A percentile compares a stretch with the other conserved stretches of the same genome.
phyloP scores from a whole-genome alignment of 495 filamentous ascomycete species.

The Astrothelium macrocarpum region DNA sequence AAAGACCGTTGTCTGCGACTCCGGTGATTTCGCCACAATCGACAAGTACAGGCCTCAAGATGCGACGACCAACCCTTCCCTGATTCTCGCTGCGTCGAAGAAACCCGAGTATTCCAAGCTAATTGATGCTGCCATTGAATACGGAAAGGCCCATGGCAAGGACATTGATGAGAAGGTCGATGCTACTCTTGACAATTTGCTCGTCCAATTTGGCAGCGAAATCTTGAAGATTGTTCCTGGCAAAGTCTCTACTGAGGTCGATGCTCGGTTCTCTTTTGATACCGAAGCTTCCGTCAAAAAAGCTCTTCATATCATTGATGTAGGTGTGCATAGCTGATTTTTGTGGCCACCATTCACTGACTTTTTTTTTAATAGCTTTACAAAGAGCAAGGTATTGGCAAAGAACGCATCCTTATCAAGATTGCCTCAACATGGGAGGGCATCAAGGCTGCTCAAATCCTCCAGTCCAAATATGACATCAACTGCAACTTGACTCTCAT shows the following conservation, averaged over 20 bases:
- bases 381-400: conserved; percentile 78
- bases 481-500: conserved; percentile 99
- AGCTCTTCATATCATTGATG: conserved; percentile 93
- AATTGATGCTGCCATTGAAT: conserved; percentile 75
- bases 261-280: conserved; percentile 93
- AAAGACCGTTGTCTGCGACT: conserved; percentile 90
- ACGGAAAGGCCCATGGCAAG: conserved; percentile 66
- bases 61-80: conserved; percentile 97
- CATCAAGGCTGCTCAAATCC: conserved; percentile 91
- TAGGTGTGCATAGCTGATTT: conserved; percentile 36
- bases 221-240: conserved; percentile 95
- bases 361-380: conserved; percentile 56
- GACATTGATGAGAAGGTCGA: conserved; percentile 45
- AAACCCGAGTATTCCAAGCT: conserved; percentile 92
- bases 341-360: background rate
- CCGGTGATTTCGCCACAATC: conserved; percentile 79
- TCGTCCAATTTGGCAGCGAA: conserved; percentile 96
- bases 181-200: conserved; percentile 60
- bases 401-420: conserved; percentile 89
- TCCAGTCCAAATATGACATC: conserved; percentile 86
- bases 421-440: conserved; percentile 90
- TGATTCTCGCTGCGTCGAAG: conserved; percentile 96
- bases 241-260: conserved; percentile 97
- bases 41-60: conserved; percentile 99
- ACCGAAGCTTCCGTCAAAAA: conserved; percentile 86